Conservation (phyloP, 2,329 filamentous ascomycete species). For the Pseudopithomyces maydicus region DNA sequence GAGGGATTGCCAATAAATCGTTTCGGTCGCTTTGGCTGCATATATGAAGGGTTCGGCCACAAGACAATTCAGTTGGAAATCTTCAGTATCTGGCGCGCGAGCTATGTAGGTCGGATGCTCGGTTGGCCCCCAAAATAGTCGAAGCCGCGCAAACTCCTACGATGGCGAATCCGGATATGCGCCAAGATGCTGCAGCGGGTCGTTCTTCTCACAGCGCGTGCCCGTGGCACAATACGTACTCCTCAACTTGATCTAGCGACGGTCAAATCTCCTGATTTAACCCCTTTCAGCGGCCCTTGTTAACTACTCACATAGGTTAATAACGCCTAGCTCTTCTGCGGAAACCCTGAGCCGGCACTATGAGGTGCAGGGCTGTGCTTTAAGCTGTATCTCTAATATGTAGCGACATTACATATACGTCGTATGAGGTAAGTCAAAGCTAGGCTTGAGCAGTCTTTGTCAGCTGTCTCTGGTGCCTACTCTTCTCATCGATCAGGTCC, state of each 20-base stretch:
- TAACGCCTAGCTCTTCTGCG: background rate
- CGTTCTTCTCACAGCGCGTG: background rate
- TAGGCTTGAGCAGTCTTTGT: background rate
- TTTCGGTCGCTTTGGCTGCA: background rate
- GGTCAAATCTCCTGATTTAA: background rate
- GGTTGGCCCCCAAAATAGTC: background rate
- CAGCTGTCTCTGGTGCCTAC: background rate
- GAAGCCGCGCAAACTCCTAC: background rate
- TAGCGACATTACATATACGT: background rate
- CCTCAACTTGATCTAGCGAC: background rate
- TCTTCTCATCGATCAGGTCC: background rate
- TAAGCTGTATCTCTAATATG: background rate
- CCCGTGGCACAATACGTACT: background rate
- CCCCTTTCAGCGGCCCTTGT: conserved; percentile 1
- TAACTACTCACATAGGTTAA: background rate
- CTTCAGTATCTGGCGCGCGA: background rate
- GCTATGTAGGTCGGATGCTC: background rate
- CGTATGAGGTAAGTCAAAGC: background rate
- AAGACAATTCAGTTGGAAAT: background rate
- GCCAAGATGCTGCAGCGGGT: background rate
- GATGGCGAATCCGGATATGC: background rate
- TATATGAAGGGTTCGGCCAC: background rate
- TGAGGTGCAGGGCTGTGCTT: background rate
- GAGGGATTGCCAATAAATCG: background rate
- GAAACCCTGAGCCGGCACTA: background rate